Conservation (phyloP, 1,284 basidiomycete genomes). For the Vanrija sp. region DNA sequence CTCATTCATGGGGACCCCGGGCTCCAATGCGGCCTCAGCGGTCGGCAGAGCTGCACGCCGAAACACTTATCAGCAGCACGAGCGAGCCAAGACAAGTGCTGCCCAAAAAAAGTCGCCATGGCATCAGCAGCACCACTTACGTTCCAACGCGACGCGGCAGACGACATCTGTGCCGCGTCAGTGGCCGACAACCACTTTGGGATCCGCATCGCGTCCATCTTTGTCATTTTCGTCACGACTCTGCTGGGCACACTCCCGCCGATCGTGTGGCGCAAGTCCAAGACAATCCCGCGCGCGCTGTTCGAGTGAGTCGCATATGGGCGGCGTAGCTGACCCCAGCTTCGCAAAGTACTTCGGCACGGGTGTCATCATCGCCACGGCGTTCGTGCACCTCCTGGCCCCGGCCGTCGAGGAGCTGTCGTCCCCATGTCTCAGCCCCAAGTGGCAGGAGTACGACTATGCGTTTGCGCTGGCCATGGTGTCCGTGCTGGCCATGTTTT, state of each 20-base stretch:
- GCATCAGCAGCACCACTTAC: too few relatives aligned
- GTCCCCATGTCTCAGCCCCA: slow-evolving; percentile 66
- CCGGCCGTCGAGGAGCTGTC: slow-evolving; percentile 69
- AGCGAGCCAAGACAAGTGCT: too few relatives aligned
- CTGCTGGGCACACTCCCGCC: slow-evolving; percentile 7
- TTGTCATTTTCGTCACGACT: slow-evolving; percentile 65
- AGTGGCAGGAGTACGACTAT: slow-evolving; percentile 74
- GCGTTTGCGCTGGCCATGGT: slow-evolving; percentile 73
- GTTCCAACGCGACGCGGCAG: not conserved
- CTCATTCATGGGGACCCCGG: too few relatives aligned
- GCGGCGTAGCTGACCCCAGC: slow-evolving; percentile 31
- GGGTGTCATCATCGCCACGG: slow-evolving; percentile 89
- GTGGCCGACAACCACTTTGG: slow-evolving; percentile 23
- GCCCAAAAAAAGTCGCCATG: too few relatives aligned
- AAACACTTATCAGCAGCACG: too few relatives aligned
- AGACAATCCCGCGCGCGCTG: not conserved
- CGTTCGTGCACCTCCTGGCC: slow-evolving; percentile 78
- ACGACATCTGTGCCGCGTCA: slow-evolving; percentile 21
- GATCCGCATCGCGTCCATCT: slow-evolving; percentile 77
- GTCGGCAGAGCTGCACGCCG: too few relatives aligned
- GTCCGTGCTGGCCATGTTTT: slow-evolving; percentile 77
- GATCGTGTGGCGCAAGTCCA: not conserved
- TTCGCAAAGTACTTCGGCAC: slow-evolving; percentile 96
- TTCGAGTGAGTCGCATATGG: slow-evolving; percentile 47
- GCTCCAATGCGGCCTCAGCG: too few relatives aligned